These are phyloP conservation scores for Annulohypoxylon truncatum DNA, from an alignment of 2,329 filamentous ascomycete species.

Conservation along the genomic window DNA sequence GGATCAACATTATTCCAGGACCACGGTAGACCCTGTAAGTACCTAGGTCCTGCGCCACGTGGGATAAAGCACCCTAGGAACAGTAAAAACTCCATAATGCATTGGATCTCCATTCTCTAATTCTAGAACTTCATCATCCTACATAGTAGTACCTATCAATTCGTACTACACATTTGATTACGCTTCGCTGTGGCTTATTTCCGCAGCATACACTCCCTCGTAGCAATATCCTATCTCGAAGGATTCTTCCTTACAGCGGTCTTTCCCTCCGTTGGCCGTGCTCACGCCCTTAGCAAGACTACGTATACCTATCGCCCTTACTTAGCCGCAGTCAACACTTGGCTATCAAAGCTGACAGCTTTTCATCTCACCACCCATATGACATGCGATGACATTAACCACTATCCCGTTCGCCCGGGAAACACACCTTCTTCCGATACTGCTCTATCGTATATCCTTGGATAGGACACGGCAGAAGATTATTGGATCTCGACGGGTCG, in stretches of 20 bases:
- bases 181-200: conserved; percentile 6
- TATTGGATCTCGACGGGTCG: conserved; percentile 24
- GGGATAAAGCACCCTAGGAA: conserved; percentile 11
- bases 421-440: conserved; percentile 8
- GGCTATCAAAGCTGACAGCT: conserved; percentile 18
- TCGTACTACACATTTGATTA: not conserved
- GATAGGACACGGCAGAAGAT: conserved; percentile 3
- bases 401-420: conserved; percentile 21
- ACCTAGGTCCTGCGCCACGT: conserved; percentile 26
- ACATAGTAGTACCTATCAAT: too few relatives aligned
- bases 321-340: not conserved
- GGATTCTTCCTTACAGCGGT: conserved; percentile 10
- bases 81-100: conserved; percentile 14
- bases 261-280: conserved; percentile 1
- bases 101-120: conserved; percentile 7
- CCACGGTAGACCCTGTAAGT: not conserved
- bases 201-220: conserved; percentile 3
- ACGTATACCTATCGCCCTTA: not conserved
- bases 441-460: conserved; percentile 14
- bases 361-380: conserved; percentile 11
- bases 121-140: not conserved
- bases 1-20: conserved; percentile 14
- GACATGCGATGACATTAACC: conserved; percentile 1
- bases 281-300: conserved; percentile 1
- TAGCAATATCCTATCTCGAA: conserved; percentile 6